phyloP scores from a whole-genome alignment of 1,139 yeast genomes.

The Yamadazyma trypodendri region DNA sequence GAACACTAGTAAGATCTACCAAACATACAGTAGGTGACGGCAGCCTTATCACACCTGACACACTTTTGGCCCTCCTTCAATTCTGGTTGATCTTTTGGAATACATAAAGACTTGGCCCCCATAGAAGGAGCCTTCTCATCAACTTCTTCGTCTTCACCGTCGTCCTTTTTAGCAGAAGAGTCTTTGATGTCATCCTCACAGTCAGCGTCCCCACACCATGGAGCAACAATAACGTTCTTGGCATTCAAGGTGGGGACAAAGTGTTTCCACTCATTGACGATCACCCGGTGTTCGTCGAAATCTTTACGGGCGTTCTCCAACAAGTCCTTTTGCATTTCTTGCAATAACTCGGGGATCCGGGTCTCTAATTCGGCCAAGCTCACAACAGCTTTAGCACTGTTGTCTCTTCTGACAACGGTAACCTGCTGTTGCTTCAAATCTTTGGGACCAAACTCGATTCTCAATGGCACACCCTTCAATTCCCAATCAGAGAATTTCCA shows the following conservation, averaged over 20 bases:
- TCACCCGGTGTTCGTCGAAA: conserved; percentile 79
- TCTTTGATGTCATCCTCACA: conserved; percentile 98
- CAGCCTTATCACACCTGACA: conserved; percentile 75
- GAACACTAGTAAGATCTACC: conserved; percentile 80
- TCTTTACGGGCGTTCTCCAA: conserved; percentile 76
- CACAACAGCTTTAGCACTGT: conserved; percentile 69
- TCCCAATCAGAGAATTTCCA: conserved; percentile 99
- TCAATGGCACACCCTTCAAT: conserved; percentile 91
- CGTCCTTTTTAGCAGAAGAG: conserved; percentile 77
- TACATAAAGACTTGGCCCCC: conserved; percentile 99
- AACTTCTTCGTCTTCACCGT: conserved; percentile 79
- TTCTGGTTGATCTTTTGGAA: conserved; percentile 89
- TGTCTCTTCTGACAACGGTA: conserved; percentile 91
- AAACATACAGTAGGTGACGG: conserved; percentile 84
- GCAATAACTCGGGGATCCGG: conserved; percentile 74
- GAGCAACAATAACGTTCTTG: conserved; percentile 86
- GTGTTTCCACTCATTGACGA: conserved; percentile 84
- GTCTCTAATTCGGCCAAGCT: conserved; percentile 63
- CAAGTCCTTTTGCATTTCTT: conserved; percentile 73
- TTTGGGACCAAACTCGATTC: conserved; percentile 95
- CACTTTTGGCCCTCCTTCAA: conserved; percentile 80
- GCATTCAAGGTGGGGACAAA: conserved; percentile 90
- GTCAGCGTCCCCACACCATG: conserved; percentile 94
- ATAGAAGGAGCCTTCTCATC: conserved; percentile 97
- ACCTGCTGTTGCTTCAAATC: conserved; percentile 81